Evolutionary conservation across 2,329 filamentous ascomycete genomes (phyloP).

Genomic region (Colletotrichum abscissum): DNA sequence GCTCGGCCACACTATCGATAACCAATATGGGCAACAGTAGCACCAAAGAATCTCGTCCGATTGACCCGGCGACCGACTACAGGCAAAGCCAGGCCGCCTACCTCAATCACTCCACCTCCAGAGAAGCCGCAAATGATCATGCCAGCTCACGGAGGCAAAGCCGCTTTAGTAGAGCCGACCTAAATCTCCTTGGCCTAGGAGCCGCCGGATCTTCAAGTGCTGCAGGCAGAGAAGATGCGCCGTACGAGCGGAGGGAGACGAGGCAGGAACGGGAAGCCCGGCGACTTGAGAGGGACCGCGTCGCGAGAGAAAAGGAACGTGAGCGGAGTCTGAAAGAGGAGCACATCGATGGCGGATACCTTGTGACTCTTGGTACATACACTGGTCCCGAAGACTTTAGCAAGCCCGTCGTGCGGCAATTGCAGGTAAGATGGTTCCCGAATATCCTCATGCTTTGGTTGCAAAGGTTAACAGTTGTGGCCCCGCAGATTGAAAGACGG

Average conservation of each 20-base stretch:
- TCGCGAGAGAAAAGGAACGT: constrained; percentile 81
- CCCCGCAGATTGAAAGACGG: constrained; percentile 83
- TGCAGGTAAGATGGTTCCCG: constrained; percentile 73
- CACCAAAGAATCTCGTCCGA: constrained; percentile 51
- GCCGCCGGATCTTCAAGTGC: constrained; percentile 49
- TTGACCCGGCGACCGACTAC: constrained; percentile 30
- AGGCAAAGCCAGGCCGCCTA: constrained; percentile 31
- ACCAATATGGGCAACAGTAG: constrained; percentile 52
- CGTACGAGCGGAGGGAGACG: constrained; percentile 81
- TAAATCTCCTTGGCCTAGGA: constrained; percentile 58
- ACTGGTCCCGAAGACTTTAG: constrained; percentile 93
- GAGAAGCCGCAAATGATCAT: constrained; percentile 16
- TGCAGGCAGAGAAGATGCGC: constrained; percentile 52
- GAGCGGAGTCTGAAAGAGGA: constrained; percentile 93
- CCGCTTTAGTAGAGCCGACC: constrained; percentile 54
- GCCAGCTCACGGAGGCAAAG: constrained; percentile 33
- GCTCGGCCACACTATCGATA: neutral
- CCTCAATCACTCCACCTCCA: constrained; percentile 14
- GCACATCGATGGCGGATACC: constrained; percentile 91
- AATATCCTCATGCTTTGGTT: constrained; percentile 37
- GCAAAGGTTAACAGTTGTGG: neutral
- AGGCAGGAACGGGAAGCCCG: constrained; percentile 91
- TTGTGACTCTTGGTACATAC: constrained; percentile 95
- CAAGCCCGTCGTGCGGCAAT: constrained; percentile 86
- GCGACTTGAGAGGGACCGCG: constrained; percentile 83